Evolutionary conservation across 2,329 filamentous ascomycete species (phyloP).

Genomic region (Pseudopyricularia cyperi): DNA sequence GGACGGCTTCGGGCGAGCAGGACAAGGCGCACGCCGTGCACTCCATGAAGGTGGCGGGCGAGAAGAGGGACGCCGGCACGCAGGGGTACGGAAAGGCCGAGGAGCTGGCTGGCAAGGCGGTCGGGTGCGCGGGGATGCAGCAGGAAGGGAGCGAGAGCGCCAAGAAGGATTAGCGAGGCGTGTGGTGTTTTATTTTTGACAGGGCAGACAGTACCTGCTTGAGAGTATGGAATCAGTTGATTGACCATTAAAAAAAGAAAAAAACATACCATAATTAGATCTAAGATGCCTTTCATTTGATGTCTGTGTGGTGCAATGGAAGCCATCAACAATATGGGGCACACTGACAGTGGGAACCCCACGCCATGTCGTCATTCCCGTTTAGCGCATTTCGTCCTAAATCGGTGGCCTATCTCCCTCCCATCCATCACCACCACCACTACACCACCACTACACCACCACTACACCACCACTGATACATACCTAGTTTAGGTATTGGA

Average conservation of each 20-base stretch:
- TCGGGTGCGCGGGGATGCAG: slow-evolving; percentile 59
- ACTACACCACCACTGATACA: neutral
- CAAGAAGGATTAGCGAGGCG: slow-evolving; percentile 9
- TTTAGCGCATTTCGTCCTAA: neutral
- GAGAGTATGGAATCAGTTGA: no score
- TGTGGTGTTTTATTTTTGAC: no score
- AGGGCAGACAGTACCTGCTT: no score
- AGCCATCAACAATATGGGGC: neutral
- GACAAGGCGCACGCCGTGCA: slow-evolving; percentile 50
- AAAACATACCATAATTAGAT: no score
- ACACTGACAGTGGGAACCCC: neutral
- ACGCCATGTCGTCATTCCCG: neutral
- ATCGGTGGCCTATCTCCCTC: neutral
- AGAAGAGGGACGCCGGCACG: slow-evolving; percentile 36
- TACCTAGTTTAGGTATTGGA: neutral
- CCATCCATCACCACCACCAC: neutral
- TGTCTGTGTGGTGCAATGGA: no score
- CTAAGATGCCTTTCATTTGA: no score
- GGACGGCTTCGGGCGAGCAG: slow-evolving; percentile 50
- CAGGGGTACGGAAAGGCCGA: slow-evolving; percentile 51
- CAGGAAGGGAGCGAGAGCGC: slow-evolving; percentile 43
- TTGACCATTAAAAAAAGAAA: no score
- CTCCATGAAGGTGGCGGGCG: slow-evolving; percentile 47
- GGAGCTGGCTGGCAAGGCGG: slow-evolving; percentile 47
- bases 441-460: neutral